Evolutionary conservation across 148 eudicot genomes (phyloP).

Genomic region (Arbutus unedo): DNA sequence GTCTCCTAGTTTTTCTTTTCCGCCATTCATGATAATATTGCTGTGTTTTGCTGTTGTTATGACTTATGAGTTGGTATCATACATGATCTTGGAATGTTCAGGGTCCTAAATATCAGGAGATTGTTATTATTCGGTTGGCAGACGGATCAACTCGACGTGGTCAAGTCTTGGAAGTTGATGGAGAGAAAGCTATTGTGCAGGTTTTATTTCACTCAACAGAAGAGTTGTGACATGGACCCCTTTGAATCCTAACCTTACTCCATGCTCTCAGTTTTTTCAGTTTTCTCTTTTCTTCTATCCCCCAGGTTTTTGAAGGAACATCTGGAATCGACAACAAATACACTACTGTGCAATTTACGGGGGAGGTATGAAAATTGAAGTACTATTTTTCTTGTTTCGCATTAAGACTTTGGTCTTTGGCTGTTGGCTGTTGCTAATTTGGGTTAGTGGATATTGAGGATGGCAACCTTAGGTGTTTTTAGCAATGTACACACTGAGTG

Average conservation of each 20-base stretch:
- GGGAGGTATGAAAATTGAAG: constrained; percentile 58
- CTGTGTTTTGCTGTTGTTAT: neutral
- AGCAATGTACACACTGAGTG: neutral
- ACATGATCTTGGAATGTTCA: constrained; percentile 24
- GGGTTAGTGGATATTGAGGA: neutral
- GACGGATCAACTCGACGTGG: constrained; percentile 97
- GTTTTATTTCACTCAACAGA: constrained; percentile 25
- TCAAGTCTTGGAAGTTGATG: constrained; percentile 97
- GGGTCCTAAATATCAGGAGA: constrained; percentile 99
- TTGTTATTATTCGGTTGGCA: constrained; percentile 90
- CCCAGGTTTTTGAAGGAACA: constrained; percentile 97
- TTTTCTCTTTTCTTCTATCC: constrained; percentile 8
- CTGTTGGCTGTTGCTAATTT: neutral
- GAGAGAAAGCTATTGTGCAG: constrained; percentile 99
- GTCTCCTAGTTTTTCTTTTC: no score
- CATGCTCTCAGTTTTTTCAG: neutral
- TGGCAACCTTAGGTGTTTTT: neutral
- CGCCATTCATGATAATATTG: no score
- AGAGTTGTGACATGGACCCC: neutral
- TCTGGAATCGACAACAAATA: constrained; percentile 98
- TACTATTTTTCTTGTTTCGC: neutral
- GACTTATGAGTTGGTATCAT: neutral
- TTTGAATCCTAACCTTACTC: neutral
- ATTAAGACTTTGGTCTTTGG: neutral
- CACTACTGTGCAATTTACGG: constrained; percentile 95